Evolutionary conservation across 2,329 filamentous ascomycete genomes (phyloP), one percentile per base, ranked within the genome.

Genomic region (Ophiosphaerella narmari): DNA sequence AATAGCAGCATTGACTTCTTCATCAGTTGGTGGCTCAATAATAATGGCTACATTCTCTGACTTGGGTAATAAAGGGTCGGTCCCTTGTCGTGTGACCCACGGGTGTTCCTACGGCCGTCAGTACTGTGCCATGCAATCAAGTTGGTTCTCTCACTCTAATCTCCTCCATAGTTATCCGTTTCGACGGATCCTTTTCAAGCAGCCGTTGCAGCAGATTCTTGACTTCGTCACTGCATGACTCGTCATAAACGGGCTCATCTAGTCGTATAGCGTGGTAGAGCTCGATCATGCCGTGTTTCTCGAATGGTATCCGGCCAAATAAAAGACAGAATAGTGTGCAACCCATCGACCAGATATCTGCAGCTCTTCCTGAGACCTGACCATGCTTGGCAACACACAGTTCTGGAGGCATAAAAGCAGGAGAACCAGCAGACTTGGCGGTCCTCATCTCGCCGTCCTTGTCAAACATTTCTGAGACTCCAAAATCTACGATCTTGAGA

Each of bases 261-360:
- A 80, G 83, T 58, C 88, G 88, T 74, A 99, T 97, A 5, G 91
- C 86, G 51, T 96, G 87, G 68, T 95, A 97, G 55, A 97, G 84
- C 43, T 96, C 92, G 48, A 97, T 78, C 52, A 97, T 86, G 14
- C 85, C 86, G 5, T 83, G 78, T 48, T 87, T 84, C 65, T 92
- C 88, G 67, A 97, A 99, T 0, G 94, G 94, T 54, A 99, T 87
- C 42, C 79, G 81, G 29, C 94, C 94, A 65, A 96, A 97, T 53
- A 89, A 86, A 34, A 99, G 80, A 71, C 94, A 99, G 71, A 93
- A 97, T 2, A 99, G 78, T 1, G 92, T 96, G 7, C 97, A 87
- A 6, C 94, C 94, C 93, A 97, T 97, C 3, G 93, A 96, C 94
- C 94, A 99, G 46, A 99, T 91, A 73, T 99, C 94, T 4, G 91